Evolutionary conservation across 106 monocot genomes (phyloP), one percentile per base, ranked within the genome.

Genomic region (Apostasia ramifera): DNA sequence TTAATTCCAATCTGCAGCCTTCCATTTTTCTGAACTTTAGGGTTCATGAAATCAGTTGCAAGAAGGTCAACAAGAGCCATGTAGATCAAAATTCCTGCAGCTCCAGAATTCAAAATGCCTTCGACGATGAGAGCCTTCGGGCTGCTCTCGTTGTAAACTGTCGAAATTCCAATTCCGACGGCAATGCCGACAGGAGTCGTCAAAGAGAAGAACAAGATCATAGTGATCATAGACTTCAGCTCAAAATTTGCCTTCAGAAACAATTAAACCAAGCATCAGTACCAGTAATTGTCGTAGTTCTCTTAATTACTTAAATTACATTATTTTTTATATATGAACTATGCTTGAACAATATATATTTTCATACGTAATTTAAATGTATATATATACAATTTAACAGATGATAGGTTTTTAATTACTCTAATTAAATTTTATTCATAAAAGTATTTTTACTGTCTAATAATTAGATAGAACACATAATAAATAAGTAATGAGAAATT

Each of bases 11-110:
- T 40, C 26, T 67, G 74, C 2, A 74, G 26, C 2, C 7, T 2
- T 51, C 39, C 59, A 5, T 67, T 74, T 0, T 40, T 55, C 47
- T 74, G 74, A 8, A 74, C 67, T 15, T 45, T 74, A 6, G 74
- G 67, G 59, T 67, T 74, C 67, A 67, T 74, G 55, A 74, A 67
- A 59, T 74, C 74, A 15, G 67, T 57, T 9, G 74, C 74, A 13
- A 74, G 74, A 13, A 74, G 59, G 67, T 74, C 74, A 2, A 74
- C 74, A 10, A 74, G 74, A 1, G 74, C 74, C 74, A 74, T 74
- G 14, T 74, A 74, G 14, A 74, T 74, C 10, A 74, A 52, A 9
- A 74, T 74, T 14, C 74, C 74, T 46, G 74, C 67, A 9, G 74
- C 74, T 45, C 47, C 59, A 0, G 74, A 57, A 41, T 74, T 67